Evolutionary conservation across 768 basidiomycete genomes (phyloP), one percentile per base, ranked within the genome.

Genomic region (Cubamyces sp.): DNA sequence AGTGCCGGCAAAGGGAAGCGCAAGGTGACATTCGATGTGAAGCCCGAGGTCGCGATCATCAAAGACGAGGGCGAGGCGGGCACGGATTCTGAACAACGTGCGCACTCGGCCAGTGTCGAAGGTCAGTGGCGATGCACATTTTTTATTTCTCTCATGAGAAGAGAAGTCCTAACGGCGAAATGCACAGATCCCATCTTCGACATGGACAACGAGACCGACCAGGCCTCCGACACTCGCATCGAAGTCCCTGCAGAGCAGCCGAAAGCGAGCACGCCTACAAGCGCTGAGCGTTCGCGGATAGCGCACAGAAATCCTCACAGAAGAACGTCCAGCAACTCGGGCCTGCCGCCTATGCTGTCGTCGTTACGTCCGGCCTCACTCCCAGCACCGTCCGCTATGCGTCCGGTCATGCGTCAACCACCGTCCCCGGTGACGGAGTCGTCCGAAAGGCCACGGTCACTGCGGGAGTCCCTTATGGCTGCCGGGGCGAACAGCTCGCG

Each of bases 11-110:
- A 77, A 78, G 76, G 79, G 52, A 90, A 86, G 73, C 79, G 84
- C 62, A 89, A 85, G 71, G 87, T 92, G 30, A 90, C 87, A 9
- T 92, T 92, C 67, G 83, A 91, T 64, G 82, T 88, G 51, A 77
- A 87, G 69, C 82, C 86, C 21, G 84, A 79, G 41, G 79, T 82
- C 12, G 74, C 79, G 25, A 77, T 81, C n/a, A 81, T 81, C 62
- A 77, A 80, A 30, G 73, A 72, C 26, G 74, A 80, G 59, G 68
- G 75, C 18, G 74, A 72, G 37, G 60, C 72, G 19, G 75, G 74
- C 58, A 68, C 70, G 45, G 73, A 72, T 43, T 75, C 72, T 42
- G 74, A 76, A 57, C 51, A 40, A 30, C 40, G 37, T 26, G 47
- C 55, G 28, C 18, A 49, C 49, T 41, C 59, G 28, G 57, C 59